Evolutionary conservation across 768 basidiomycete genomes (phyloP), one percentile per base, ranked within the genome.

Genomic region (Exidia glandulosa): DNA sequence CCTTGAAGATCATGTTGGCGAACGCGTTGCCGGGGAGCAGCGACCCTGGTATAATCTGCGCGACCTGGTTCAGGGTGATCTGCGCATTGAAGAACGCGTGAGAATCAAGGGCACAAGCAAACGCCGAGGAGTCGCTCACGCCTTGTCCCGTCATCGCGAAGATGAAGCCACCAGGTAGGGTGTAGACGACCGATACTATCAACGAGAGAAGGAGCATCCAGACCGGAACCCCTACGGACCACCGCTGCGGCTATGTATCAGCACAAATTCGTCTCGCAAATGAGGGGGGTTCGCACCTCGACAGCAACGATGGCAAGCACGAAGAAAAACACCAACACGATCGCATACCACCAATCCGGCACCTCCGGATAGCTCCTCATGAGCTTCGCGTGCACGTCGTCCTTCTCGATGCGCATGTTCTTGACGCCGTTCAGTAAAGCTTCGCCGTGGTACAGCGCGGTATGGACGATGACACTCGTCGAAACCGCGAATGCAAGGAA

Each of bases 331-430:
- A 68, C 62, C 23, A 74, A 64, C 19, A 74, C 60, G 36, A 61
- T 27, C 4, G 61, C 31, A 61, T 75, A 80, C 78, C 77, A 79
- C 50, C 50, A 54, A 31, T 32, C 41, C 3, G 68, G 69, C 1
- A 73, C 72, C 60, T 76, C 75, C 2, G 72, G 74, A 65, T 80
- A 80, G 12, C 68, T 63, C 48, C 69, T 61, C 78, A 80, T 80
- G 50, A 79, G 65, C 65, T 75, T 77, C 57, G 73, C 67, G 62
- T 80, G 79, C 23, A 80, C 70, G 60, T 80, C 79, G 34, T 77
- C 76, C 16, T 74, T 70, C 62, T 77, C 77, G 2, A 67, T 66
- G 47, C 67, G 65, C 27, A 70, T 52, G 32, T 70, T 71, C 27
- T 66, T 62, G 32, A 76, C 27, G 3, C 72, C 69, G 32, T 65